Percentiles rank a stretch among this genome's conserved stretches.
Evolutionary conservation across 352 stramenopile genomes (phyloP).

Genomic region (Phytophthora fragariae): DNA sequence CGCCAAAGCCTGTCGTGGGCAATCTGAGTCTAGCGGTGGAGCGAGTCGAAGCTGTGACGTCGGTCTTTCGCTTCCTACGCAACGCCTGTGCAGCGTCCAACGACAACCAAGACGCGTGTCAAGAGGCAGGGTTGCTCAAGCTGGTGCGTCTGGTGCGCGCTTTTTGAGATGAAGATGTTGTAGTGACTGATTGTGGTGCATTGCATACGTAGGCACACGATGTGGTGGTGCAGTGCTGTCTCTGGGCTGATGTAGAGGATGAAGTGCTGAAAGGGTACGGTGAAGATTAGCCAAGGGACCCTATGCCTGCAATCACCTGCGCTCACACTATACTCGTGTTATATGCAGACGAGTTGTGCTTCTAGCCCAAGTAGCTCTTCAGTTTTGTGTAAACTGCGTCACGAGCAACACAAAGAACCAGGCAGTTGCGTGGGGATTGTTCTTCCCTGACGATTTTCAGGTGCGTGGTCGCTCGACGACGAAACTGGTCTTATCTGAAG

Average conservation of each 20-base stretch:
- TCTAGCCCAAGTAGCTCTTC: conserved; percentile 69
- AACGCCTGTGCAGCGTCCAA: conserved; percentile 65
- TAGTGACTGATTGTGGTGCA: conserved; percentile 8
- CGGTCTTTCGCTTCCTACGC: conserved; percentile 72
- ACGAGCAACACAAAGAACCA: conserved; percentile 60
- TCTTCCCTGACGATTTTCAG: conserved; percentile 79
- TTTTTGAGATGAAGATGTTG: background rate
- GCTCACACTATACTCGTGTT: conserved; percentile 11
- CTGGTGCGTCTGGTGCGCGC: conserved; percentile 8
- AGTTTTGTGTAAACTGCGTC: conserved; percentile 80
- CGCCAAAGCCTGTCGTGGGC: conserved; percentile 39
- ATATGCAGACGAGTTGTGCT: conserved; percentile 54
- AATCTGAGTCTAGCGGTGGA: conserved; percentile 12
- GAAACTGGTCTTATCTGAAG: background rate
- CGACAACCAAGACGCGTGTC: conserved; percentile 62
- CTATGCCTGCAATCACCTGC: background rate
- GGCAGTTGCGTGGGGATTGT: conserved; percentile 57
- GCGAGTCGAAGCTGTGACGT: conserved; percentile 41
- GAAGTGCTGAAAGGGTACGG: conserved; percentile 51
- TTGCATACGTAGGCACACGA: conserved; percentile 46
- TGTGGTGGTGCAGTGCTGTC: conserved; percentile 48
- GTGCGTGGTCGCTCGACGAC: conserved; percentile 26
- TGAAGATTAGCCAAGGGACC: background rate
- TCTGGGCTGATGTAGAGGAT: conserved; percentile 73
- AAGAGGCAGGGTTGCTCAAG: conserved; percentile 29